Percentiles rank a stretch among this genome's conserved stretches.
phyloP scores from a whole-genome alignment of 192 early-diverging fungal species.

The Irineochytrium annulatum region DNA sequence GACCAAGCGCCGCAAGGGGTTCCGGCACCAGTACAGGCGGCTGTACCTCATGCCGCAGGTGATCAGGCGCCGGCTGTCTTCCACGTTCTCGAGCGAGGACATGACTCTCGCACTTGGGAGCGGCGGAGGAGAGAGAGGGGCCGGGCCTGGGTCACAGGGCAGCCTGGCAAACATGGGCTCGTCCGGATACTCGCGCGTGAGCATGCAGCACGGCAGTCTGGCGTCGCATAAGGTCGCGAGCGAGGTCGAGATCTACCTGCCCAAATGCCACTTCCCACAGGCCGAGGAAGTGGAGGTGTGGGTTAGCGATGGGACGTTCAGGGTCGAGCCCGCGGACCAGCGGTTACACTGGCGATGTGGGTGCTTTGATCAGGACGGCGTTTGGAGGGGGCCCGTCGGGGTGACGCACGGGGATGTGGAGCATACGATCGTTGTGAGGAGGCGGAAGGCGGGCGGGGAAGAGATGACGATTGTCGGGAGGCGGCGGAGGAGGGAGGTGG shows the following conservation, averaged over 20 bases:
- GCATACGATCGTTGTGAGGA: conserved; percentile 3
- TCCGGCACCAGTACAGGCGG: conserved; percentile 2
- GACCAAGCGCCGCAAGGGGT: neutral
- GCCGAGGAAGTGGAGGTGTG: conserved; percentile 1
- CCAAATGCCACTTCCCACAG: neutral
- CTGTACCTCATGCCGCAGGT: neutral
- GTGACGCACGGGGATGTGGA: neutral
- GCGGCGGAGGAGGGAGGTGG: conserved; percentile 1
- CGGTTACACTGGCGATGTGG: conserved; percentile 1
- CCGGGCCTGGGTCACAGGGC: neutral
- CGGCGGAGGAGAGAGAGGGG: neutral
- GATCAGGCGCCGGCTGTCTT: no score
- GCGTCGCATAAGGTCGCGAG: neutral
- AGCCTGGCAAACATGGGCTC: neutral
- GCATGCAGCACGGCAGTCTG: neutral
- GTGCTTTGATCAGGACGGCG: neutral
- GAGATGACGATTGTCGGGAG: neutral
- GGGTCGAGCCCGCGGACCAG: neutral
- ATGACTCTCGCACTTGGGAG: no score
- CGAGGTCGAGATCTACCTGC: conserved; percentile 4
- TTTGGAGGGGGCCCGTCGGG: neutral
- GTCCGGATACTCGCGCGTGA: neutral
- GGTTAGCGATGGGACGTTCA: neutral
- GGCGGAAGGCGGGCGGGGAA: neutral
- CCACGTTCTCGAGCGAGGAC: no score